Conservation (phyloP, 805 yeast genomes). For the Hanseniaspora valbyensis region DNA sequence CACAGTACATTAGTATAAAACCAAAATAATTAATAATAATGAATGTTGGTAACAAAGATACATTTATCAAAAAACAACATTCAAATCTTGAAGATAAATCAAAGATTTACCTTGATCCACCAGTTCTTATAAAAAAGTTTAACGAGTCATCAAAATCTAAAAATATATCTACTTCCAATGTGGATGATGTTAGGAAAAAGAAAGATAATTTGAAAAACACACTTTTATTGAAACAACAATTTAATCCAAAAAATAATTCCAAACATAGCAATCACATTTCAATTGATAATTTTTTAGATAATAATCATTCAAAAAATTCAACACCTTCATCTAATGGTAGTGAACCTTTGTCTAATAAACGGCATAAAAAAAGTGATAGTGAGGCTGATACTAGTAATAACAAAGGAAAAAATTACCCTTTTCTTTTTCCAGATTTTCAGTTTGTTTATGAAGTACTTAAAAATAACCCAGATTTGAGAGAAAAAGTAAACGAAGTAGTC, state of each 20-base stretch:
- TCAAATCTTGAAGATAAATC: background rate
- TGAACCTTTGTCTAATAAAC: background rate
- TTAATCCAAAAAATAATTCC: background rate
- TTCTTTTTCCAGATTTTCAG: slow-evolving; percentile 16
- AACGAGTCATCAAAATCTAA: background rate
- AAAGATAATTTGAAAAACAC: background rate
- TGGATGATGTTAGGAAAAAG: background rate
- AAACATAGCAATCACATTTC: background rate
- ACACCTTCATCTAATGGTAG: background rate
- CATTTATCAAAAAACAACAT: too few species aligned
- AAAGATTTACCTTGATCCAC: background rate
- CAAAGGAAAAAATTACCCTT: slow-evolving; percentile 5
- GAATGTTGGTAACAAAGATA: background rate
- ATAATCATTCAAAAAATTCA: background rate
- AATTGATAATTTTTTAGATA: background rate
- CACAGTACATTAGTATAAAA: too few species aligned
- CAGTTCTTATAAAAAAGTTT: background rate
- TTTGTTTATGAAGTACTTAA: slow-evolving; percentile 5
- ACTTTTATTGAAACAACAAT: background rate
- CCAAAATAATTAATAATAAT: too few species aligned
- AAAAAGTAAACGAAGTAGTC: background rate
- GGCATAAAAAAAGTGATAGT: background rate
- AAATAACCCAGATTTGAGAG: background rate
- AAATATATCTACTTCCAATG: background rate
- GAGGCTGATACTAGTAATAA: background rate